Evolutionary conservation across 306 rosid species (phyloP).

Genomic region (Malus sieversii): DNA sequence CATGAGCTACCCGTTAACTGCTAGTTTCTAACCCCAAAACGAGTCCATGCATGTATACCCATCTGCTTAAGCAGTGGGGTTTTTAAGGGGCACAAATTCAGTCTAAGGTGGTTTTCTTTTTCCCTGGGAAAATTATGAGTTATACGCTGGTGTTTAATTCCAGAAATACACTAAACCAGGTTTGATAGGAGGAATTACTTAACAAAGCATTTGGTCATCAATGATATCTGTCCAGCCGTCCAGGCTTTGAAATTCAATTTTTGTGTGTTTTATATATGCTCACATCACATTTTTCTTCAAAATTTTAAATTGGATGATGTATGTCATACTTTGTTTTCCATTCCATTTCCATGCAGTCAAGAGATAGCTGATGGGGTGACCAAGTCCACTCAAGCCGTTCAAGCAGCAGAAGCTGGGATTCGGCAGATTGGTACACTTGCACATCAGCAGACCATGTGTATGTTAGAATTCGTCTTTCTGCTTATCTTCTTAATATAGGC

Average conservation of each 20-base stretch:
- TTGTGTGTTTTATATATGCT: background rate
- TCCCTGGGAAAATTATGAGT: background rate
- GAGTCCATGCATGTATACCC: background rate
- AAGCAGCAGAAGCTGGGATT: slow-evolving; percentile 86
- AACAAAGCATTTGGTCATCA: background rate
- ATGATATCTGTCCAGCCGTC: background rate
- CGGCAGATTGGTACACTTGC: slow-evolving; percentile 71
- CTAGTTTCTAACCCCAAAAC: background rate
- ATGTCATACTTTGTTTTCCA: background rate
- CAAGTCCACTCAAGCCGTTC: slow-evolving; percentile 87
- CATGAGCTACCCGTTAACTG: background rate
- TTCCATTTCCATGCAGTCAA: slow-evolving; percentile 46
- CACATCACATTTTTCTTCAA: background rate
- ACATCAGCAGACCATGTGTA: slow-evolving; percentile 79
- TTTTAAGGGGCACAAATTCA: background rate
- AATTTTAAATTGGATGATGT: background rate
- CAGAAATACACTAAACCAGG: background rate
- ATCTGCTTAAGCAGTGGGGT: background rate
- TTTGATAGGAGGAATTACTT: background rate
- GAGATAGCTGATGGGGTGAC: slow-evolving; percentile 84
- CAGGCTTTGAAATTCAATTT: background rate
- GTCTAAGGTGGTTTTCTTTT: background rate
- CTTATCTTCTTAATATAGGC: background rate
- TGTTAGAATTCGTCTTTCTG: slow-evolving; percentile 14
- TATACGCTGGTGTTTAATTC: background rate